phyloP scores from a whole-genome alignment of 495 filamentous ascomycete species.

The Geoglossum glabrum region DNA sequence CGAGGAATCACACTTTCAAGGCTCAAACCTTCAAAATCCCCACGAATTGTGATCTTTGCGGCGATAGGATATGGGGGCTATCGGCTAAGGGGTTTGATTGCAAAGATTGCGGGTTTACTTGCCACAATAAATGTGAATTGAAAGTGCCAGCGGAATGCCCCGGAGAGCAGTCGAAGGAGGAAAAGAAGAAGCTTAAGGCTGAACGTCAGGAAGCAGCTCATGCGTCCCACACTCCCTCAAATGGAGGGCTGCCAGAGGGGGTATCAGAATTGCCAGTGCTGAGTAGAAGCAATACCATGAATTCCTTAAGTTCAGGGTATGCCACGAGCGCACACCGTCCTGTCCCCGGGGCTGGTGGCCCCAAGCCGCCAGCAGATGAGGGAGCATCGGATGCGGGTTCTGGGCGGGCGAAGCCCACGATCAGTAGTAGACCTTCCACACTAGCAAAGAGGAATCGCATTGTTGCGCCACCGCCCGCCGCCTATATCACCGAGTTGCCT shows the following conservation, averaged over 20 bases:
- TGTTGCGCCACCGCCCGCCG: constrained; percentile 67
- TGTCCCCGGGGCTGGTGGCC: constrained; percentile 29
- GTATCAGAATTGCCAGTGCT: constrained; percentile 30
- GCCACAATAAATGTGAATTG: constrained; percentile 97
- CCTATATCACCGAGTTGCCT: constrained; percentile 50
- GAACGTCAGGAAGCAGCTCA: constrained; percentile 58
- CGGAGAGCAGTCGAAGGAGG: constrained; percentile 81
- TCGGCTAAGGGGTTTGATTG: constrained; percentile 93
- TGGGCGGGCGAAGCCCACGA: not conserved
- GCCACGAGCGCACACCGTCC: constrained; percentile 60
- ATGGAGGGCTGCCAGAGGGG: constrained; percentile 19
- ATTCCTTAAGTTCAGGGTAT: constrained; percentile 75
- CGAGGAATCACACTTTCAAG: constrained; percentile 89
- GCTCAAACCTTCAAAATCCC: constrained; percentile 96
- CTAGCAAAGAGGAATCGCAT: constrained; percentile 38
- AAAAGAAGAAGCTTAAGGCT: constrained; percentile 75
- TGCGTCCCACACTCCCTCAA: constrained; percentile 8
- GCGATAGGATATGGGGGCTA: constrained; percentile 89
- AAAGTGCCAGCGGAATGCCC: constrained; percentile 93
- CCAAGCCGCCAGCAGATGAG: constrained; percentile 27
- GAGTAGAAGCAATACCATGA: constrained; percentile 77
- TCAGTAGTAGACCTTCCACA: constrained; percentile 19
- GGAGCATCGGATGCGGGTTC: constrained; percentile 11
- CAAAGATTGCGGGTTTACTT: constrained; percentile 89
- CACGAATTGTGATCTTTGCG: constrained; percentile 92